Base-by-base conservation (phyloP, 805 yeast genomes). In the Metschnikowia shivogae region DNA sequence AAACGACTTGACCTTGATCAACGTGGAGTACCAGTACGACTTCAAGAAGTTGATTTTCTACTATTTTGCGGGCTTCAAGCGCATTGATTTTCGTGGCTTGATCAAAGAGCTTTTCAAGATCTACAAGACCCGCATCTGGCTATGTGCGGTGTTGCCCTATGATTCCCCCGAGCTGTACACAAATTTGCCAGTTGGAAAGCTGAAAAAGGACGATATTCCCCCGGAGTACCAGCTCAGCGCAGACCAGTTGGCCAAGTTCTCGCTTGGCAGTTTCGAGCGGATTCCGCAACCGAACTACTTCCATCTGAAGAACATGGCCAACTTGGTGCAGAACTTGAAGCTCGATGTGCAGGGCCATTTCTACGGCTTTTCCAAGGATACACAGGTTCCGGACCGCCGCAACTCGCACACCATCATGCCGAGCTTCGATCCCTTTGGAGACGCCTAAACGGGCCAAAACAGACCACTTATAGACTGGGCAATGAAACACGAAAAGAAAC, bases 221-320 rank as follows among this genome's bases (percentile, higher is more conserved):
- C 54, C 49, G 11, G 76, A 71, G 50, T 71, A 71, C 48, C 66
- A 63, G 32, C 55, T 71, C 36, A 44, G 63, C n/a, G 64, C 67
- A 47, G 75, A 68, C 13, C 68, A 67, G 55, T 59, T 70, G 26
- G 58, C 70, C 47, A 67, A 72, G 44, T 75, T 76, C 34, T 67
- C 71, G 0, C 64, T 72, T 19, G 72, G 68, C 36, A 77, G 73
- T 45, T 65, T 78, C 45, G 63, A 60, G 13, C 65, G 62, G 36
- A 61, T 77, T 40, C 49, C 66, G 4, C 54, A 56, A 20, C 78
- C 81, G 11, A 72, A 69, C 45, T 74, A 73, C 55, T 78, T 78
- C 67, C 84, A 78, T 51, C 73, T 73, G 55, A 67, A 68, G 34
- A 76, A 77, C 45, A 70, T 78, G 50, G 55, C 61, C 39, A 77